Evolutionary conservation across 352 stramenopile genomes (phyloP), one percentile per base, ranked within the genome.

Genomic region (Globisporangium cylindrosporum): DNA sequence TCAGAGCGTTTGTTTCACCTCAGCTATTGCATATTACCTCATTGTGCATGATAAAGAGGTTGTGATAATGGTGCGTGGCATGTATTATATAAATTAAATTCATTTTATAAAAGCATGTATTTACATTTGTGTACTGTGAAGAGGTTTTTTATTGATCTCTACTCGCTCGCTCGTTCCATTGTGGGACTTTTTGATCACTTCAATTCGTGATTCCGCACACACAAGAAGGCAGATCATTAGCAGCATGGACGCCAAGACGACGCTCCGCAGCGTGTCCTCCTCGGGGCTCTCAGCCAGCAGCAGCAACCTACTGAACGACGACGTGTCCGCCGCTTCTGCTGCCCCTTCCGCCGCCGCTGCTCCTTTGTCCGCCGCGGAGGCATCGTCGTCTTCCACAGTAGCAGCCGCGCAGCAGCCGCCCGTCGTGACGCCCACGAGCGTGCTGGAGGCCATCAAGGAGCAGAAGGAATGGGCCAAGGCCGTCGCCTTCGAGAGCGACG

Each of bases 401-500:
- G 36, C 67, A 18, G 34, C 53, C 18, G 29, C 64, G 12, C 15
- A 32, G 34, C 29, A 27, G 0, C 55, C 64, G 25, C 53, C 53
- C 32, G 41, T 22, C 62, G 78, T 91, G 63, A 81, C 81, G 4
- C 61, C 83, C 46, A 70, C 76, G 59, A 77, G 66, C 14, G 66
- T 94, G 34, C 72, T 88, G 48, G 82, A 91, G 49, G 66, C 58
- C 18, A 53, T 91, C 59, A 84, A 84, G 72, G 63, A 72, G 59
- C 81, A 90, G 24, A 89, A 81, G 27, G 86, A 94, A 73, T 94
- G 86, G 86, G 55, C 69, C 34, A 86, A 87, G 51, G 72, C 80
- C 49, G 63, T 94, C 24, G 74, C 78, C 3, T 92, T 93, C 62
- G 84, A 91, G 65, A 66, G 73, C 46, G 72, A 84, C n/a, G 82